Evolutionary conservation across 495 filamentous ascomycete genomes (phyloP).

Genomic region (Cercophora samala): DNA sequence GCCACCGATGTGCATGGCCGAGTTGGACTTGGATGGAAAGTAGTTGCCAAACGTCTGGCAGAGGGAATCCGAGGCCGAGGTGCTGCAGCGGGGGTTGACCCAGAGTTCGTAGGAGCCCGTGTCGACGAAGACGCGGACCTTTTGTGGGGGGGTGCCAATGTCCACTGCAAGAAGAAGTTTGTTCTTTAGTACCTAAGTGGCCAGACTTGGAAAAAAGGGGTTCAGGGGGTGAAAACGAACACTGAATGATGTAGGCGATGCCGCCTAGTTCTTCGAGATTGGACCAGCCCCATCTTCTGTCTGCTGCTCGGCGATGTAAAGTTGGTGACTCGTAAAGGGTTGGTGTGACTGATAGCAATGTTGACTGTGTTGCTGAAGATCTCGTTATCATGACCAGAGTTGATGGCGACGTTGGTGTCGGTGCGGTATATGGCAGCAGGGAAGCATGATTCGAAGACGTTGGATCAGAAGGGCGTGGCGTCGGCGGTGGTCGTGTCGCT

Average conservation of each 20-base stretch:
- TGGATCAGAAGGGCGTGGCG: not conserved
- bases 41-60: conserved; percentile 43
- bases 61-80: conserved; percentile 34
- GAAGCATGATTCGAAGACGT: too few species aligned
- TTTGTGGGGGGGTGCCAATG: conserved; percentile 44
- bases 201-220: too few species aligned
- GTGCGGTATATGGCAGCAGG: not conserved
- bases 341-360: not conserved
- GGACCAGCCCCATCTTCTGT: conserved; percentile 31
- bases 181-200: too few species aligned
- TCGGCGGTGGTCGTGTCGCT: not conserved
- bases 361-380: conserved; percentile 1
- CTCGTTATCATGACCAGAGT: not conserved
- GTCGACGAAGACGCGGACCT: conserved; percentile 42
- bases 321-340: not conserved
- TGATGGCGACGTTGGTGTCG: not conserved
- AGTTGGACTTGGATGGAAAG: conserved; percentile 38
- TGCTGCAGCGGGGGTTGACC: conserved; percentile 42
- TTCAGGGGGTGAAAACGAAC: conserved; percentile 21
- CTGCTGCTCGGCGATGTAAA: conserved; percentile 1
- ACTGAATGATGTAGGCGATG: conserved; percentile 41
- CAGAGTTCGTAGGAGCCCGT: conserved; percentile 48
- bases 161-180: conserved; percentile 28
- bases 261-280: conserved; percentile 34
- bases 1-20: conserved; percentile 30